Conservation (phyloP, 345 rosid genomes). For the Firmiana major region DNA sequence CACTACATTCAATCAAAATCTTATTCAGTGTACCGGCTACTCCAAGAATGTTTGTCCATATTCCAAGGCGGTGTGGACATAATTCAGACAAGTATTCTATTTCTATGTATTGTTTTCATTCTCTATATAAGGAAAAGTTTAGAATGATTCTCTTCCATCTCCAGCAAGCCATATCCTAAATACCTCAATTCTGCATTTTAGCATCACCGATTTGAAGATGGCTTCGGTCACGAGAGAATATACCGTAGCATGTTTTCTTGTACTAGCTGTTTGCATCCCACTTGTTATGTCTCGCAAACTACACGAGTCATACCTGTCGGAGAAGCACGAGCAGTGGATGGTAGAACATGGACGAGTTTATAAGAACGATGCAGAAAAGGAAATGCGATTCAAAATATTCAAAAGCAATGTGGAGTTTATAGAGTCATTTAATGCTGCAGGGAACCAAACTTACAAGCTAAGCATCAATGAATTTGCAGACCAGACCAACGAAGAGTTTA, state of each 20-base stretch:
- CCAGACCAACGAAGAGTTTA: constrained; percentile 28
- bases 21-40: not conserved
- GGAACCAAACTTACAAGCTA: constrained; percentile 27
- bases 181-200: not conserved
- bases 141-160: not conserved
- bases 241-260: not conserved
- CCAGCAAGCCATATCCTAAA: not conserved
- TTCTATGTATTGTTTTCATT: not conserved
- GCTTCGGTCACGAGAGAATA: not conserved
- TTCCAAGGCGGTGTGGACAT: not conserved
- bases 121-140: not conserved
- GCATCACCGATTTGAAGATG: not conserved
- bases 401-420: constrained; percentile 30
- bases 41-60: not conserved
- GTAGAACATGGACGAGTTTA: constrained; percentile 15
- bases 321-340: constrained; percentile 31
- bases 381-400: constrained; percentile 33
- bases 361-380: constrained; percentile 22
- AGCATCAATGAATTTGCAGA: constrained; percentile 37
- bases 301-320: not conserved
- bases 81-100: not conserved
- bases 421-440: constrained; percentile 25
- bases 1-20: not conserved
- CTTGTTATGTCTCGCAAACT: not conserved
- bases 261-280: not conserved